These are phyloP conservation scores for Fusarium ambrosium DNA, from an alignment of 2,329 filamentous ascomycete genomes.

Conservation along the genomic window DNA sequence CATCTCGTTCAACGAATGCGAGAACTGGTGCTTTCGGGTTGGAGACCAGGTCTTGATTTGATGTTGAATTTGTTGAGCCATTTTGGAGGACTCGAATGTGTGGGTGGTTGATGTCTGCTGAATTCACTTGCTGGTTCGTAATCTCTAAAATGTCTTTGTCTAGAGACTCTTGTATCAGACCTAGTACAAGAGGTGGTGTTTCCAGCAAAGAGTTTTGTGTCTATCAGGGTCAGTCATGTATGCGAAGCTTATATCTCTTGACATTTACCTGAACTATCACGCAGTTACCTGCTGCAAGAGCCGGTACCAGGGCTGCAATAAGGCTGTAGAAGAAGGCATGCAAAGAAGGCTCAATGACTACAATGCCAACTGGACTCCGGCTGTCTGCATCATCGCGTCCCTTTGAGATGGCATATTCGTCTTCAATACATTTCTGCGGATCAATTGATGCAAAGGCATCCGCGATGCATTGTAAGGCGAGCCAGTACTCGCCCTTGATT, in stretches of 20 bases:
- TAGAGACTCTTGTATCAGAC: constrained; percentile 15
- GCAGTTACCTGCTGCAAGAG: constrained; percentile 35
- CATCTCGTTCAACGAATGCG: constrained; percentile 40
- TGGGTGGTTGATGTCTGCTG: constrained; percentile 9
- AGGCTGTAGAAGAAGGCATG: constrained; percentile 40
- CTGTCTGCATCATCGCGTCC: constrained; percentile 24
- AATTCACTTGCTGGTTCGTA: background rate
- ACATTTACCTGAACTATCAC: constrained; percentile 29
- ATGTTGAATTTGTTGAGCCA: constrained; percentile 2
- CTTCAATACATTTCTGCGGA: constrained; percentile 19
- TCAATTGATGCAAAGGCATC: constrained; percentile 31
- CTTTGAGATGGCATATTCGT: constrained; percentile 31
- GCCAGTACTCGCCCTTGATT: constrained; percentile 41
- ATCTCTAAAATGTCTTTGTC: constrained; percentile 23
- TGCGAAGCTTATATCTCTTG: background rate
- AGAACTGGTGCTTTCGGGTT: constrained; percentile 15
- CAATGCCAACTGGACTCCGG: constrained; percentile 31
- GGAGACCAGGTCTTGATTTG: constrained; percentile 16
- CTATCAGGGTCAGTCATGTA: background rate
- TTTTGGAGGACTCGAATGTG: constrained; percentile 26
- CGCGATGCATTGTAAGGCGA: constrained; percentile 33
- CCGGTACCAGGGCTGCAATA: constrained; percentile 27
- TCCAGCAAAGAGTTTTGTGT: constrained; percentile 14
- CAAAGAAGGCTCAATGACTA: constrained; percentile 33
- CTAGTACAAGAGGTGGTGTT: constrained; percentile 13